Evolutionary conservation across 176 grass and related monocot genomes (phyloP).

Genomic region (Typha latifolia): DNA sequence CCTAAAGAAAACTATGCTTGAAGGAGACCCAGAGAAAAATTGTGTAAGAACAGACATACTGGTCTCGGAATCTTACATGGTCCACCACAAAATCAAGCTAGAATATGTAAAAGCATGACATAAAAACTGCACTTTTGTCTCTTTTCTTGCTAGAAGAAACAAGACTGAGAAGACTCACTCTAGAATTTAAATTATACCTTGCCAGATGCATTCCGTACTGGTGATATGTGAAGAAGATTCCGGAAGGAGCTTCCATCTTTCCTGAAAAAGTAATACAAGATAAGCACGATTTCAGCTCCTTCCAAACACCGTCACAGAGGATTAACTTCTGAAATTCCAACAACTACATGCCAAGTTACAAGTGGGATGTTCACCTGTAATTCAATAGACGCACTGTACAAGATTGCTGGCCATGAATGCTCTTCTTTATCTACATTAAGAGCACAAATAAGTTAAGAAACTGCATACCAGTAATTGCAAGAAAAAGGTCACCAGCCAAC

Average conservation of each 20-base stretch:
- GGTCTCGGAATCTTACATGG: not conserved
- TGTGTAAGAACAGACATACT: not conserved
- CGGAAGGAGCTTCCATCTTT: slow-evolving; percentile 74
- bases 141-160: not conserved
- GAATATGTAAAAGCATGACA: not conserved
- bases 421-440: slow-evolving; percentile 54
- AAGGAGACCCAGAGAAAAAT: not conserved
- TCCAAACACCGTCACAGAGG: not conserved
- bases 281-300: slow-evolving; percentile 9
- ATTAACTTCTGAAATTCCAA: not conserved
- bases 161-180: not conserved
- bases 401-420: slow-evolving; percentile 52
- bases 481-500: not conserved
- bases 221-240: slow-evolving; percentile 82
- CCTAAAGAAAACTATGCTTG: not conserved
- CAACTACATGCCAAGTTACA: not conserved
- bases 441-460: not conserved
- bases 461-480: not conserved
- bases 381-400: slow-evolving; percentile 66
- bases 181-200: slow-evolving; percentile 36
- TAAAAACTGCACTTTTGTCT: not conserved
- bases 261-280: slow-evolving; percentile 36
- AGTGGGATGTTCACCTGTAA: slow-evolving; percentile 44
- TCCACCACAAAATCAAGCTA: not conserved
- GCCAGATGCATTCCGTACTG: slow-evolving; percentile 76